Conservation (phyloP, 306 rosid species). For the Trifolium repens region DNA sequence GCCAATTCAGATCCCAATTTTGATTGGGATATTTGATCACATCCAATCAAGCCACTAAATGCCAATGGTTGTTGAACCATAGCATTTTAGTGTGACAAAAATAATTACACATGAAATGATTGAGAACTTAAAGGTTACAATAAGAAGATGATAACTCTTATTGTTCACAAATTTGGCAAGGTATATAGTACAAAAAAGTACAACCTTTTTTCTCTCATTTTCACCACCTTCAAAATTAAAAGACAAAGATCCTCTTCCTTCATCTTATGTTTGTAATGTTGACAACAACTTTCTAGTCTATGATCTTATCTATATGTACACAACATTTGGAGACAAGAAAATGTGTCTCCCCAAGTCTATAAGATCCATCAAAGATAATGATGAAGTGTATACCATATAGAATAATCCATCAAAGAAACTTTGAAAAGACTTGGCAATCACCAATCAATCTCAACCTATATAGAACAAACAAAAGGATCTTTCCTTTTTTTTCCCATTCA, state of each 20-base stretch:
- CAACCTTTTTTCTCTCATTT: conserved; percentile 41
- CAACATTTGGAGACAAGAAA: conserved; percentile 56
- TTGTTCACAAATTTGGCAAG: conserved; percentile 62
- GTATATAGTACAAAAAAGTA: conserved; percentile 51
- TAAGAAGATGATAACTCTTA: conserved; percentile 50
- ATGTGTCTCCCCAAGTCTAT: conserved; percentile 57
- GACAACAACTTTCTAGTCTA: conserved; percentile 45
- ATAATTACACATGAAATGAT: not conserved
- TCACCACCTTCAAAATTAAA: conserved; percentile 26
- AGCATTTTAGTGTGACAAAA: conserved; percentile 21
- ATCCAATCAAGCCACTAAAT: not conserved
- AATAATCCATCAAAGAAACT: conserved; percentile 54
- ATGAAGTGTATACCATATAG: conserved; percentile 40
- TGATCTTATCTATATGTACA: conserved; percentile 59
- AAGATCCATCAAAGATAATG: conserved; percentile 56
- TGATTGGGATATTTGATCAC: too few species aligned
- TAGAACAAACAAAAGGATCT: conserved; percentile 59
- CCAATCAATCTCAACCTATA: conserved; percentile 56
- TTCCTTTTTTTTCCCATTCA: conserved; percentile 50
- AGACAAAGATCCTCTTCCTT: conserved; percentile 30
- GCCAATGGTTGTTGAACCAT: not conserved
- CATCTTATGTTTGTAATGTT: conserved; percentile 38
- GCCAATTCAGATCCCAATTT: too few species aligned
- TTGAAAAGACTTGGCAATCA: conserved; percentile 49
- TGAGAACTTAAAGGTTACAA: conserved; percentile 28